phyloP scores from a whole-genome alignment of 352 stramenopile species.

The Phytophthora uliginosa region DNA sequence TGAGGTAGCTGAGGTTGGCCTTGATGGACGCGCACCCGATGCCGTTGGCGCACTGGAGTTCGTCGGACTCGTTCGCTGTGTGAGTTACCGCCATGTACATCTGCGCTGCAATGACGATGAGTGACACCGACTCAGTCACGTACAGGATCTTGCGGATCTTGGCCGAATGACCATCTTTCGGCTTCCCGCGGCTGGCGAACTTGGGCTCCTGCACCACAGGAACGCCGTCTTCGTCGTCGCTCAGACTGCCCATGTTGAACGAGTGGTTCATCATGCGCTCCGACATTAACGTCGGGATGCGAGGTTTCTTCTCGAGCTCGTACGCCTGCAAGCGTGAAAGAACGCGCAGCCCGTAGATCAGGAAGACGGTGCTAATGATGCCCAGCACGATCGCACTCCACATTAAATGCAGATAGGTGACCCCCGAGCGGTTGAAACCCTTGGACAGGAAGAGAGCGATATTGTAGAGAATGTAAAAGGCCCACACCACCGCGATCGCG shows the following conservation, averaged over 20 bases:
- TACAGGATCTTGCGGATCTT: conserved; percentile 51
- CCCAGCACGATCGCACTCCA: conserved; percentile 46
- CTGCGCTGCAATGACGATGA: conserved; percentile 45
- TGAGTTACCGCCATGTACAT: conserved; percentile 56
- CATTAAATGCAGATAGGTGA: conserved; percentile 46
- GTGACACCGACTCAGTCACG: conserved; percentile 36
- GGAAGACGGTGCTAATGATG: conserved; percentile 49
- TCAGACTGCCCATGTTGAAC: conserved; percentile 40
- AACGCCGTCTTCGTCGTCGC: conserved; percentile 40
- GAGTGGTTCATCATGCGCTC: conserved; percentile 44
- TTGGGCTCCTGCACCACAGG: conserved; percentile 37
- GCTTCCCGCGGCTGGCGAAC: conserved; percentile 18
- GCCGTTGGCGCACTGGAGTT: conserved; percentile 73
- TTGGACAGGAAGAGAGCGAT: conserved; percentile 48
- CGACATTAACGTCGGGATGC: conserved; percentile 33
- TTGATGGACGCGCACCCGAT: conserved; percentile 53
- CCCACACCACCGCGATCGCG: conserved; percentile 42
- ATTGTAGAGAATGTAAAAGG: conserved; percentile 52
- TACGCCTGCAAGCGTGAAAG: conserved; percentile 38
- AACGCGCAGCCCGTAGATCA: conserved; percentile 48
- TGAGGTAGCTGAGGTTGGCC: conserved; percentile 44
- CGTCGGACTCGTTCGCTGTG: conserved; percentile 36
- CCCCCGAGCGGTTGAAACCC: conserved; percentile 39
- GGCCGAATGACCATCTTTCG: conserved; percentile 32
- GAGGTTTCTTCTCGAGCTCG: conserved; percentile 33